Evolutionary conservation across 257 asterid species (phyloP).

Genomic region (Gentiana macrophylla): DNA sequence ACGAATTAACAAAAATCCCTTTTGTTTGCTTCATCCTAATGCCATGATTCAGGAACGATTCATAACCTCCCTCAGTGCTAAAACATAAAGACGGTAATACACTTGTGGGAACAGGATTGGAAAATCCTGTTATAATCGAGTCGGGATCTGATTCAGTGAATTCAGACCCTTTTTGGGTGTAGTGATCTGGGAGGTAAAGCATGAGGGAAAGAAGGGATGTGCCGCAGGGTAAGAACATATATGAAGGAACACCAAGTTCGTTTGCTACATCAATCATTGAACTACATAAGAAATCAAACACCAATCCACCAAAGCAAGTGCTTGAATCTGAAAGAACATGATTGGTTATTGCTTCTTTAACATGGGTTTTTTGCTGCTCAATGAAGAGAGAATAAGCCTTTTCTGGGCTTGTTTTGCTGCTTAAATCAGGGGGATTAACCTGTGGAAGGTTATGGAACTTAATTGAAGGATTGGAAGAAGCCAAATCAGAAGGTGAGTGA

Average conservation of each 20-base stretch:
- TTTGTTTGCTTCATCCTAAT: neutral
- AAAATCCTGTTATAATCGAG: neutral
- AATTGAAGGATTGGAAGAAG: neutral
- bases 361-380: slow-evolving; percentile 3
- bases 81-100: slow-evolving; percentile 1
- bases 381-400: neutral
- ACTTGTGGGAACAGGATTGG: slow-evolving; percentile 8
- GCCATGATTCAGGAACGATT: slow-evolving; percentile 4
- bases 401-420: neutral
- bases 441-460: slow-evolving; percentile 6
- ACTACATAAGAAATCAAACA: slow-evolving; percentile 9
- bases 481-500: too few relatives aligned
- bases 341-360: neutral
- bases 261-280: slow-evolving; percentile 17
- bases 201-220: slow-evolving; percentile 7
- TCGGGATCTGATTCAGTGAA: slow-evolving; percentile 7
- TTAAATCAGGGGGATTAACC: neutral
- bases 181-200: slow-evolving; percentile 3
- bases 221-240: slow-evolving; percentile 10
- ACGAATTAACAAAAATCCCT: slow-evolving; percentile 12
- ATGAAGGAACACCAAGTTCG: slow-evolving; percentile 10
- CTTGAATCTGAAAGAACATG: neutral
- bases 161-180: neutral
- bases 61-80: neutral
- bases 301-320: neutral